Conservation (phyloP, 345 rosid genomes). For the Citrus unshiu region DNA sequence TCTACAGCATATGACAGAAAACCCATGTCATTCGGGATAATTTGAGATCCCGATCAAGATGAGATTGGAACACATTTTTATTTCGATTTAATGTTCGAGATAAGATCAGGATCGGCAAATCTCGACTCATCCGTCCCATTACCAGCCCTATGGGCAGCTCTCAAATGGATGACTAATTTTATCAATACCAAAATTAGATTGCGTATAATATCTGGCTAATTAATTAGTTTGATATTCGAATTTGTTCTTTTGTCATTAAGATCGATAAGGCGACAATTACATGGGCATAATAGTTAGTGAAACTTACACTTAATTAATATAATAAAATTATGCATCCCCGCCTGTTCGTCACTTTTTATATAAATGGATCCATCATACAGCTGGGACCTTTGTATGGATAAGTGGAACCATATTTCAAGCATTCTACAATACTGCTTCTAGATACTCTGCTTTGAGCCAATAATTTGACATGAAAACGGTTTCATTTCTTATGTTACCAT, state of each 20-base stretch:
- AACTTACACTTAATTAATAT: neutral
- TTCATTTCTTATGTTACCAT: no score
- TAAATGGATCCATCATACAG: neutral
- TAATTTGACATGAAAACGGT: neutral
- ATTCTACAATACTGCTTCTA: neutral
- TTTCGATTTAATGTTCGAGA: rapidly evolving
- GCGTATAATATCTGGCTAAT: neutral
- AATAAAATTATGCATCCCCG: neutral
- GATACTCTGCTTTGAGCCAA: neutral
- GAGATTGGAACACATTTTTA: rapidly evolving
- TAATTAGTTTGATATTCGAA: neutral
- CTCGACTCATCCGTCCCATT: no score
- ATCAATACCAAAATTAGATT: neutral
- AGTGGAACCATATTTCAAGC: neutral
- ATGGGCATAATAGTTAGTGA: neutral
- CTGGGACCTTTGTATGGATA: neutral
- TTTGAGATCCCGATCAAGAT: rapidly evolving
- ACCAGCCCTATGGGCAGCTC: neutral
- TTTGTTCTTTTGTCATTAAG: neutral
- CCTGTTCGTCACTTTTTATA: neutral
- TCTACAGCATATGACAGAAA: rapidly evolving
- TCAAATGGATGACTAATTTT: neutral
- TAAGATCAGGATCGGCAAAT: no score
- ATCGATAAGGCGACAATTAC: neutral
- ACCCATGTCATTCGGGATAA: rapidly evolving